Evolutionary conservation across 2,329 filamentous ascomycete species (phyloP), one percentile per base, ranked within the genome.

Genomic region (Ascochyta fabae): DNA sequence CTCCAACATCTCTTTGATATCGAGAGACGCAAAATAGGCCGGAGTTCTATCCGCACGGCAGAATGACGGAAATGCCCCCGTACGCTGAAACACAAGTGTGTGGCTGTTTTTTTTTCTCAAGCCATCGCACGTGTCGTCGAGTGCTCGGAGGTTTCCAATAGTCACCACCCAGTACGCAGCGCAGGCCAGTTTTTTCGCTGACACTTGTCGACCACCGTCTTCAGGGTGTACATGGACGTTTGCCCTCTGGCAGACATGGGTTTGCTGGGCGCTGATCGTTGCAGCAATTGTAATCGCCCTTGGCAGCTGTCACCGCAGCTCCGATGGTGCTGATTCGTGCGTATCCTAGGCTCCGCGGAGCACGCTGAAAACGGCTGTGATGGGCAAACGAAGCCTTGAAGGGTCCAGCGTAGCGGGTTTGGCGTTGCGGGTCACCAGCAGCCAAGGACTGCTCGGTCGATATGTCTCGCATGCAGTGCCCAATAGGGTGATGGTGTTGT

Each of bases 381-480:
- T 58, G 56, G 49, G 54, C 56, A 60, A 12, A 55, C 54, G 53
- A 56, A 55, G 47, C 47, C 42, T 43, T 43, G 54, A 64, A 62
- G 58, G 64, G 59, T 65, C 65, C 70, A 68, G 57, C 56, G 39
- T 52, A 49, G 60, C 58, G 65, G 60, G 58, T 62, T 56, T 61
- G 59, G 53, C 57, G 57, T 29, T 50, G 36, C 47, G 33, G 47
- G 47, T 36, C 48, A 56, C 56, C 54, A 60, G 60, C 54, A 60
- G 60, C 60, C 66, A 70, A 70, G 66, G 53, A 48, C 49, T 49
- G 53, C 59, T 62, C 64, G 65, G 60, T 61, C 53, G 59, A 51
- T 43, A 71, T 73, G 70, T 73, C 71, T 70, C 66, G 69, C 68
- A 71, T 69, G 63, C 54, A 58, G 63, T 60, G 44, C 42, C 58